phyloP scores from a whole-genome alignment of 1,139 yeast genomes.

The Saccharomyces pastorianus region DNA sequence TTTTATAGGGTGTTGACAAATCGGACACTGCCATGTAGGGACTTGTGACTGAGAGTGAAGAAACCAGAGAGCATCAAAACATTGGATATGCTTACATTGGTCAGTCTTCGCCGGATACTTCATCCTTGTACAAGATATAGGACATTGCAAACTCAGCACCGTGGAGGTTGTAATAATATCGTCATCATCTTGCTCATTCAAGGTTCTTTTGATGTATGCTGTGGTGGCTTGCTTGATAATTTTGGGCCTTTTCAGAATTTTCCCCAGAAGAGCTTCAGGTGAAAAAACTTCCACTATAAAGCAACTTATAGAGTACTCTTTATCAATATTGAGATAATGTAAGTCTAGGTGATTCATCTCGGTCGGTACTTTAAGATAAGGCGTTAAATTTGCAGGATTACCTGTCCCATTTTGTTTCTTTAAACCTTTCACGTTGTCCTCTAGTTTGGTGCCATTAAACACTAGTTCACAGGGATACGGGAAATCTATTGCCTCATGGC shows the following conservation, averaged over 20 bases:
- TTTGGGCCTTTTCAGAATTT: slow-evolving; percentile 32
- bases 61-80: slow-evolving; percentile 56
- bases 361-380: slow-evolving; percentile 29
- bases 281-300: slow-evolving; percentile 42
- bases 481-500: slow-evolving; percentile 39
- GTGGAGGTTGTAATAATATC: slow-evolving; percentile 47
- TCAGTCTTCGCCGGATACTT: slow-evolving; percentile 47
- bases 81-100: slow-evolving; percentile 52
- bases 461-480: slow-evolving; percentile 51
- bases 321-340: slow-evolving; percentile 42
- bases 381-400: slow-evolving; percentile 51
- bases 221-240: slow-evolving; percentile 40
- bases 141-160: slow-evolving; percentile 48
- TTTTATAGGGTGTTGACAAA: slow-evolving; percentile 40
- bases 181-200: slow-evolving; percentile 36
- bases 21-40: slow-evolving; percentile 59
- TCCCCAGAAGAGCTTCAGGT: slow-evolving; percentile 32
- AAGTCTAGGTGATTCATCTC: slow-evolving; percentile 37
- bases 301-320: slow-evolving; percentile 38
- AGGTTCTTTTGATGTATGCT: slow-evolving; percentile 32
- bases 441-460: slow-evolving; percentile 40
- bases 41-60: slow-evolving; percentile 48
- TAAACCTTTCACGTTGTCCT: slow-evolving; percentile 48
- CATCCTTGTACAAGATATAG: slow-evolving; percentile 50
- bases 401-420: slow-evolving; percentile 56